Conservation (phyloP, 164 flowering plant genomes). For the Tetracentron sinense region DNA sequence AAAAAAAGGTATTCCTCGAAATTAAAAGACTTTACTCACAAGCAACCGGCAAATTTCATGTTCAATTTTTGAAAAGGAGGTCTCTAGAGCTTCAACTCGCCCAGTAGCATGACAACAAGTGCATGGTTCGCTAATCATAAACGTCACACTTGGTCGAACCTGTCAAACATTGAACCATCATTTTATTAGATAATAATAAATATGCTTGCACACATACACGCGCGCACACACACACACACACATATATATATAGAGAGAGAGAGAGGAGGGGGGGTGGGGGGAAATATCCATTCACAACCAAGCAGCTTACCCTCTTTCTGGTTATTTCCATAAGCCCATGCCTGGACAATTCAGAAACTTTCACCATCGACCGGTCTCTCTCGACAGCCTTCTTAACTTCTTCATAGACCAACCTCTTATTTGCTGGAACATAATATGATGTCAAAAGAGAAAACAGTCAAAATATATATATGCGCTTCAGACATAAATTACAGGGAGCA, state of each 20-base stretch:
- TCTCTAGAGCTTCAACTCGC: conserved; percentile 89
- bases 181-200: conserved; percentile 6
- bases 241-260: too few relatives aligned
- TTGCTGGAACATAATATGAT: conserved; percentile 41
- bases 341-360: conserved; percentile 83
- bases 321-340: conserved; percentile 98
- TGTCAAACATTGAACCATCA: conserved; percentile 29
- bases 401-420: conserved; percentile 88
- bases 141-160: conserved; percentile 97
- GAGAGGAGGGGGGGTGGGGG: background rate
- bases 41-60: conserved; percentile 81
- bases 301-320: conserved; percentile 74
- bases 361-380: conserved; percentile 78
- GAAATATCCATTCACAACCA: background rate
- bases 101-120: conserved; percentile 88
- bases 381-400: conserved; percentile 88
- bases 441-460: background rate
- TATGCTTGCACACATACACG: background rate
- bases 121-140: conserved; percentile 97
- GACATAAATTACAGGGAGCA: background rate
- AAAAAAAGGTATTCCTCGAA: background rate
- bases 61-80: conserved; percentile 88
- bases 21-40: conserved; percentile 41
- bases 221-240: background rate
- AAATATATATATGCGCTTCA: background rate